Conservation (phyloP, 31 red algal species). For the Endocladia muricata region DNA sequence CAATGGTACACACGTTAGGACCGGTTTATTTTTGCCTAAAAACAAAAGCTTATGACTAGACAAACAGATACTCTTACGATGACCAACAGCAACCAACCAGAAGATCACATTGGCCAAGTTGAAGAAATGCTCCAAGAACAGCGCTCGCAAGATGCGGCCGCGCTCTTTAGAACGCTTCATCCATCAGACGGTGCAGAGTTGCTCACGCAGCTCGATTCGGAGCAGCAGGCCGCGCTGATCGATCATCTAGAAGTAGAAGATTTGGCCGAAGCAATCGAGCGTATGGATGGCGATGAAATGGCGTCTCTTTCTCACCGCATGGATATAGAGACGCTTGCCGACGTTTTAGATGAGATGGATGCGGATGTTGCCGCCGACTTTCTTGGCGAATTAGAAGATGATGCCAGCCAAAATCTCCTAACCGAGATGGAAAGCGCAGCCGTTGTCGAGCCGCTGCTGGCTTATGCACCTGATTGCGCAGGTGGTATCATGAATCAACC, state of each 20-base stretch:
- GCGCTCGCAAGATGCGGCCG: too few species aligned
- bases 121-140: too few species aligned
- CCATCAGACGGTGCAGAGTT: neutral
- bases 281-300: neutral
- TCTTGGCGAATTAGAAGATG: neutral
- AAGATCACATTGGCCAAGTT: too few species aligned
- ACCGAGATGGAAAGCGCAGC: neutral
- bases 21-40: too few species aligned
- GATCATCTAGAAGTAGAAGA: neutral
- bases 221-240: neutral
- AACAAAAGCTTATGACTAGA: too few species aligned
- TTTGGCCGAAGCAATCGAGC: neutral
- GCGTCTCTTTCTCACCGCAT: neutral
- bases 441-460: neutral
- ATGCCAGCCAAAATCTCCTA: neutral
- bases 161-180: too few species aligned
- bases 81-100: too few species aligned
- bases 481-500: neutral
- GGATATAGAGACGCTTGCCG: neutral
- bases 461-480: neutral
- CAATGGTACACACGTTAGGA: too few species aligned
- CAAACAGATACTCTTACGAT: too few species aligned
- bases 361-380: neutral
- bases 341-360: neutral
- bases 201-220: neutral